Percentiles rank a stretch among this genome's conserved stretches.
phyloP scores from a whole-genome alignment of 129 eudicot species.

The Escallonia herrerae region DNA sequence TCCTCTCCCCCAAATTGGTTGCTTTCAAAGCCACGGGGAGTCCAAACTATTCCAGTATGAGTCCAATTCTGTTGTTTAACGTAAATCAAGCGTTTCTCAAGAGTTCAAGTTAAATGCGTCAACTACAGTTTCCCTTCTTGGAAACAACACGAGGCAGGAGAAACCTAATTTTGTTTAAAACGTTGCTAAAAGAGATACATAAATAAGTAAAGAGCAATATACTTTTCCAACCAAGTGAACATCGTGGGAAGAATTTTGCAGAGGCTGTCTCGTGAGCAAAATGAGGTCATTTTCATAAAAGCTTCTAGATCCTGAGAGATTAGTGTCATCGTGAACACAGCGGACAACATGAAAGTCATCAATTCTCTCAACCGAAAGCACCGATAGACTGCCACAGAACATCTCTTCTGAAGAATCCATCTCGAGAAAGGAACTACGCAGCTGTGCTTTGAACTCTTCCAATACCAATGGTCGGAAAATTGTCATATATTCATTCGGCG shows the following conservation, averaged over 20 bases:
- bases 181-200: not conserved
- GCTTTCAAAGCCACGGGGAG: too few species aligned
- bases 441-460: slow-evolving; percentile 94
- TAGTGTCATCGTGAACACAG: slow-evolving; percentile 62
- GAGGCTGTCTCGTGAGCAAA: slow-evolving; percentile 69
- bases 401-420: slow-evolving; percentile 60
- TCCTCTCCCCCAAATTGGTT: too few species aligned
- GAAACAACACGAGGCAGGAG: too few species aligned
- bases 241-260: slow-evolving; percentile 41
- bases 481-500: slow-evolving; percentile 72
- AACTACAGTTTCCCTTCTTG: too few species aligned
- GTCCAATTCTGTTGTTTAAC: too few species aligned
- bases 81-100: too few species aligned
- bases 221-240: slow-evolving; percentile 94
- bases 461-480: slow-evolving; percentile 79
- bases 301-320: slow-evolving; percentile 40
- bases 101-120: too few species aligned
- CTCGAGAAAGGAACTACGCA: slow-evolving; percentile 67
- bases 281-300: slow-evolving; percentile 74
- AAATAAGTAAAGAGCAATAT: not conserved
- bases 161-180: too few species aligned
- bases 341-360: slow-evolving; percentile 96
- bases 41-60: too few species aligned
- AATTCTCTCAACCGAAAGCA: slow-evolving; percentile 85
- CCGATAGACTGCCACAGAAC: slow-evolving; percentile 79